These are phyloP conservation scores for Silene noctiflora DNA, from an alignment of 179 eudicot species.

Conservation along the genomic window DNA sequence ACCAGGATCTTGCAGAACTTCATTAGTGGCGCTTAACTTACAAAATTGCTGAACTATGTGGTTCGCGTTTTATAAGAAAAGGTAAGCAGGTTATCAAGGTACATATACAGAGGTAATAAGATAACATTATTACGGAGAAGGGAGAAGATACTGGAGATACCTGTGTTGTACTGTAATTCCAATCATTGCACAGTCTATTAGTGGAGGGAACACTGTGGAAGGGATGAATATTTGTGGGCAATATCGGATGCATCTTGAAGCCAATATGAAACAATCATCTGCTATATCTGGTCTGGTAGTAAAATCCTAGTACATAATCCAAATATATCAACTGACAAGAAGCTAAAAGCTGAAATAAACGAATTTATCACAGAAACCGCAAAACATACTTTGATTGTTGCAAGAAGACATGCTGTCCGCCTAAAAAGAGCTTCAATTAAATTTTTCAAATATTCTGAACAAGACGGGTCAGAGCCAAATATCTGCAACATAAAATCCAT, in stretches of 20 bases:
- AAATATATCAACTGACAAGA: conserved; percentile 11
- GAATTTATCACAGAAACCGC: neutral
- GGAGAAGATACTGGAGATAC: conserved; percentile 27
- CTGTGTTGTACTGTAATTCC: conserved; percentile 98
- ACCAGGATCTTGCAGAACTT: neutral
- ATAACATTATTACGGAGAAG: conserved; percentile 13
- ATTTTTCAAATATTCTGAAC: conserved; percentile 70
- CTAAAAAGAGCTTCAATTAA: conserved; percentile 86
- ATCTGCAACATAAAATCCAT: conserved; percentile 54
- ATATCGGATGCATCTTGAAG: conserved; percentile 94
- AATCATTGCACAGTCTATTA: conserved; percentile 79
- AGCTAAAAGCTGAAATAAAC: neutral
- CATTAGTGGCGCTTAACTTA: neutral
- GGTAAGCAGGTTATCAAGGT: neutral
- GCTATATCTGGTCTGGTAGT: conserved; percentile 91
- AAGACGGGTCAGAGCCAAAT: conserved; percentile 90
- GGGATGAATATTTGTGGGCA: conserved; percentile 90
- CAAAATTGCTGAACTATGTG: neutral
- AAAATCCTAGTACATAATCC: conserved; percentile 59
- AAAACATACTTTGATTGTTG: conserved; percentile 56
- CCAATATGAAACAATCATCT: conserved; percentile 95
- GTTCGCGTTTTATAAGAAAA: neutral
- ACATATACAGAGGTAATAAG: conserved; percentile 17
- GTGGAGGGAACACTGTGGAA: conserved; percentile 64
- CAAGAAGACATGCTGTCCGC: conserved; percentile 75